Evolutionary conservation across 345 rosid genomes (phyloP).

Genomic region (Salix suchowensis): DNA sequence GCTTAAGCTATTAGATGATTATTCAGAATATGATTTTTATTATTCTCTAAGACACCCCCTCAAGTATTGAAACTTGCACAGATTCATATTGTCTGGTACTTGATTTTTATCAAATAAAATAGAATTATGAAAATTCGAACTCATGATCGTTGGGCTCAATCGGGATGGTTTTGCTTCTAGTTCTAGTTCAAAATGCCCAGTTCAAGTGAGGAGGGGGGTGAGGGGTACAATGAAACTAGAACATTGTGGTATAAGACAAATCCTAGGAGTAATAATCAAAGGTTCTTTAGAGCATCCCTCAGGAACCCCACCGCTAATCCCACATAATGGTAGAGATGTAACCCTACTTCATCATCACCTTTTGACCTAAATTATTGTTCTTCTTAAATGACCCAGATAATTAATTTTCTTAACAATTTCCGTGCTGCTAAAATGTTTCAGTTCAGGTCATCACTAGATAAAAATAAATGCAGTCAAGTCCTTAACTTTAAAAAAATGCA

Average conservation of each 20-base stretch:
- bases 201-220: too few species aligned
- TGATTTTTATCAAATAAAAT: too few species aligned
- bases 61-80: too few species aligned
- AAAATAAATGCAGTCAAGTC: not conserved
- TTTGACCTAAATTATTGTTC: not conserved
- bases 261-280: not conserved
- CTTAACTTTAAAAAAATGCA: not conserved
- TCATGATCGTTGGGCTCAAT: too few species aligned
- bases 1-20: too few species aligned
- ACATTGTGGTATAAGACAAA: not conserved
- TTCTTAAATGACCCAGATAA: not conserved
- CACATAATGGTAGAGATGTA: not conserved
- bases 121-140: too few species aligned
- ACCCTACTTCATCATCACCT: not conserved
- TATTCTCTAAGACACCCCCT: too few species aligned
- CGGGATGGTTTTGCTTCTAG: too few species aligned
- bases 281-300: not conserved
- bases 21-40: too few species aligned
- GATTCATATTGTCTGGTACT: too few species aligned
- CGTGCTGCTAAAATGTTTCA: not conserved
- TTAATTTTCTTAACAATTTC: not conserved
- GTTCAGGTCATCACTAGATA: not conserved
- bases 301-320: not conserved
- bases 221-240: not conserved
- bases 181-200: not conserved